Percentiles rank a stretch among this genome's conserved stretches.
These are phyloP conservation scores for Aspergillus hiratsukae DNA, from an alignment of 2,329 filamentous ascomycete genomes.

Conservation along the genomic window DNA sequence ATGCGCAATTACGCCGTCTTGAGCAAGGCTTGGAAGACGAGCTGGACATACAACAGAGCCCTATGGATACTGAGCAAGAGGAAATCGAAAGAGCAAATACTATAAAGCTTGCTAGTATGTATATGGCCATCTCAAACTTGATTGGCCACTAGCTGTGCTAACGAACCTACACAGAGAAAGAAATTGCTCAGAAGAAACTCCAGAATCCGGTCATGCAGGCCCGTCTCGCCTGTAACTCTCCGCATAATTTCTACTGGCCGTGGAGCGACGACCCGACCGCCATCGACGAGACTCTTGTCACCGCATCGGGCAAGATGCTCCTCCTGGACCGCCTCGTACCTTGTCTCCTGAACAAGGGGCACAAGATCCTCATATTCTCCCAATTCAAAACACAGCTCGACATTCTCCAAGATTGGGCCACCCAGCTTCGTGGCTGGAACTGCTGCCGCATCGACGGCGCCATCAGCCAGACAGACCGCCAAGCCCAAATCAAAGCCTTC, in stretches of 20 bases:
- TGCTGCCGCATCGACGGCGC: slow-evolving; percentile 88
- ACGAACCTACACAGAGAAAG: slow-evolving; percentile 56
- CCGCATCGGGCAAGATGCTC: slow-evolving; percentile 91
- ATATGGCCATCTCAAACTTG: background rate
- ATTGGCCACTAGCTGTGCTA: background rate
- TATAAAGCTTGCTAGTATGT: slow-evolving; percentile 70
- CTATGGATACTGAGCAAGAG: slow-evolving; percentile 49
- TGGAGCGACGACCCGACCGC: slow-evolving; percentile 62
- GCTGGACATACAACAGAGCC: slow-evolving; percentile 35
- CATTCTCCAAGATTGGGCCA: slow-evolving; percentile 81
- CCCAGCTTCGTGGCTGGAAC: slow-evolving; percentile 70
- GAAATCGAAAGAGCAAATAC: slow-evolving; percentile 63
- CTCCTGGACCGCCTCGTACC: slow-evolving; percentile 83
- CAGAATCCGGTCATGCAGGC: slow-evolving; percentile 92
- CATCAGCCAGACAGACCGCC: slow-evolving; percentile 69
- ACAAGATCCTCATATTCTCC: slow-evolving; percentile 94
- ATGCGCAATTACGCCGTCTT: slow-evolving; percentile 56
- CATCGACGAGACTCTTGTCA: slow-evolving; percentile 77
- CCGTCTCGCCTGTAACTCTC: slow-evolving; percentile 85
- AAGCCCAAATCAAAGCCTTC: slow-evolving; percentile 68
- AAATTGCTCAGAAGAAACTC: slow-evolving; percentile 85
- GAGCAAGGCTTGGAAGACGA: slow-evolving; percentile 58
- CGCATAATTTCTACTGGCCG: slow-evolving; percentile 95
- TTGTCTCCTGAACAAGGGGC: slow-evolving; percentile 64
- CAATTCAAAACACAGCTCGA: slow-evolving; percentile 95